A percentile compares a stretch with the other conserved stretches of the same genome.
These are phyloP conservation scores for Flammula alnicola DNA, from an alignment of 1,284 basidiomycete genomes.

Conservation along the genomic window DNA sequence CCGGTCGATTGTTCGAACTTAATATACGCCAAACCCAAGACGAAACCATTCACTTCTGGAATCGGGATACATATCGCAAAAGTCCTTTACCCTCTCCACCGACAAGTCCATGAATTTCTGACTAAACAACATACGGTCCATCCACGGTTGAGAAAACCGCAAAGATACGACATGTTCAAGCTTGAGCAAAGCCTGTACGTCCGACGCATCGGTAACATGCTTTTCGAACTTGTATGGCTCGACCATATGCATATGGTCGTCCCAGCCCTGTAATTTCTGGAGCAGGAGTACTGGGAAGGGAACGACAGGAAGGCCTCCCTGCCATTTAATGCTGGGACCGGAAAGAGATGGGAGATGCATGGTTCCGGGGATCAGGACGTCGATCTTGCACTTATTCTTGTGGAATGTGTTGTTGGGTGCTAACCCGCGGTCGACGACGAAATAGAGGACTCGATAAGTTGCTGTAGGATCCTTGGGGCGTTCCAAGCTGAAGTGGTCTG, in stretches of 20 bases:
- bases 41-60: constrained; percentile 16
- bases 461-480: constrained; percentile 25
- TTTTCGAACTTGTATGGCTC: constrained; percentile 28
- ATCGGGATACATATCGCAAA: constrained; percentile 11
- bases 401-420: constrained; percentile 17
- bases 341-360: constrained; percentile 31
- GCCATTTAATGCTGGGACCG: constrained; percentile 21
- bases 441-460: constrained; percentile 30
- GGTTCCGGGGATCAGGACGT: constrained; percentile 34
- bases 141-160: constrained; percentile 18
- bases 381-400: constrained; percentile 33
- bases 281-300: constrained; percentile 34
- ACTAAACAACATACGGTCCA: constrained; percentile 16
- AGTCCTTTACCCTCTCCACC: constrained; percentile 14
- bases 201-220: constrained; percentile 17
- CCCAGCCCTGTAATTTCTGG: constrained; percentile 38
- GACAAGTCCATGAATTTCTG: constrained; percentile 19
- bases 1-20: too few species aligned
- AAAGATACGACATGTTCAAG: constrained; percentile 19
- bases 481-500: constrained; percentile 28
- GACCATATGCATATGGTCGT: constrained; percentile 30
- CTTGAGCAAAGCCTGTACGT: constrained; percentile 16
- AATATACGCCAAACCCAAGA: constrained; percentile 16
- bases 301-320: constrained; percentile 28
- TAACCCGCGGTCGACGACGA: constrained; percentile 18